A percentile compares a stretch with the other conserved stretches of the same genome.
Conservation (phyloP, 176 grass and related monocot genomes). For the Triticum urartu region DNA sequence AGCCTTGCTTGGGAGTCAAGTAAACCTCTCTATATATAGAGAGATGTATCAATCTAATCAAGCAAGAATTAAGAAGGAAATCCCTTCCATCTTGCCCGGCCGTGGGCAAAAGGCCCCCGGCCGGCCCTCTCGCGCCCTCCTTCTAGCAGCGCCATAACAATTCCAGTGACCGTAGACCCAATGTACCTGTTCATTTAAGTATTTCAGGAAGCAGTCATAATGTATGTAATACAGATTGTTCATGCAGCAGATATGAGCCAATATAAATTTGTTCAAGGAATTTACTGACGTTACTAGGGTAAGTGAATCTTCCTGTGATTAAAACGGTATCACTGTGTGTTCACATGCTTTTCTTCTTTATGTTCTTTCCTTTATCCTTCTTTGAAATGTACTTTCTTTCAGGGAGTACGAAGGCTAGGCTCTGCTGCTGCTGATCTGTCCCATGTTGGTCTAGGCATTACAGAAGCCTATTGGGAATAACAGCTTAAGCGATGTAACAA, state of each 20-base stretch:
- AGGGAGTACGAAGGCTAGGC: conserved; percentile 91
- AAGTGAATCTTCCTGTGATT: conserved; percentile 14
- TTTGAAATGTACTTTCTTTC: conserved; percentile 8
- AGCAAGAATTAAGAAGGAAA: too few species aligned
- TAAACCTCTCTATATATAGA: too few species aligned
- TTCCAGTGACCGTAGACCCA: background rate
- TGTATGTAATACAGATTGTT: background rate
- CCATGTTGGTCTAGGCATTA: conserved; percentile 13
- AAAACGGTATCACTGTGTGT: too few species aligned
- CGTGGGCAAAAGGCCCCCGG: too few species aligned
- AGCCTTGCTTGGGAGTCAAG: too few species aligned
- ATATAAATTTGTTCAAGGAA: conserved; percentile 93
- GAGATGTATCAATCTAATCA: too few species aligned
- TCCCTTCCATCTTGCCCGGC: too few species aligned
- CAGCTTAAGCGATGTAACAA: conserved; percentile 83
- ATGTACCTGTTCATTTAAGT: conserved; percentile 6
- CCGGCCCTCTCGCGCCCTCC: too few species aligned
- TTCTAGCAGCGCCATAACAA: too few species aligned
- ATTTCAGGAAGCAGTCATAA: background rate
- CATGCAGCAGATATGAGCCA: conserved; percentile 31
- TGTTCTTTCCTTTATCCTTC: background rate
- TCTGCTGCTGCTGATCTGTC: conserved; percentile 87
- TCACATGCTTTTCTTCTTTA: background rate
- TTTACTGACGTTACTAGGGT: conserved; percentile 89
- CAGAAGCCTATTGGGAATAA: conserved; percentile 86